phyloP scores from a whole-genome alignment of 345 rosid genomes.

The Boechera stricta region DNA sequence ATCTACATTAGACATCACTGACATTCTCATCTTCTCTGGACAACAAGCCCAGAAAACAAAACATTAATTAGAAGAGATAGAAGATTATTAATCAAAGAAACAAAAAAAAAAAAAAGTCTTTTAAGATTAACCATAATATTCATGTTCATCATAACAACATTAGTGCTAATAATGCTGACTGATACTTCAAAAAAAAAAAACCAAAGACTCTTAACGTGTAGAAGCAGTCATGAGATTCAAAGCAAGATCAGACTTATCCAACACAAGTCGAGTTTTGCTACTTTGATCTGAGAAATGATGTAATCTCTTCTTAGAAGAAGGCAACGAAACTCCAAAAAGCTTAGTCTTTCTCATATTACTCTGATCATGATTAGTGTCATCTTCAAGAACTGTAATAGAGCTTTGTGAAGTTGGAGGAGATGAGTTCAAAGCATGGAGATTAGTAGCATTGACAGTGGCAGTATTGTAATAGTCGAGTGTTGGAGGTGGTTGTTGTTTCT shows the following conservation, averaged over 20 bases:
- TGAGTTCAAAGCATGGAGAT: constrained; percentile 27
- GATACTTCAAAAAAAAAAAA: constrained; percentile 1
- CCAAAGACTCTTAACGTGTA: constrained; percentile 35
- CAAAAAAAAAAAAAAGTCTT: background rate
- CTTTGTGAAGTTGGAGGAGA: constrained; percentile 48
- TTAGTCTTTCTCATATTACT: constrained; percentile 53
- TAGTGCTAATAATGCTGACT: constrained; percentile 34
- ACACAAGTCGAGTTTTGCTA: constrained; percentile 65
- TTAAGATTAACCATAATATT: constrained; percentile 1
- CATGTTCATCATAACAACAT: constrained; percentile 37
- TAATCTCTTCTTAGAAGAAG: constrained; percentile 68
- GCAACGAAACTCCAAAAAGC: constrained; percentile 79
- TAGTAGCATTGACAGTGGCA: constrained; percentile 17
- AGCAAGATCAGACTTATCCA: constrained; percentile 83
- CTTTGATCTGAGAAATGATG: constrained; percentile 56
- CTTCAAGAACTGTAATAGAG: constrained; percentile 44
- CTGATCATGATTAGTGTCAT: constrained; percentile 28
- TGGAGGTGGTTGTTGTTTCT: constrained; percentile 44
- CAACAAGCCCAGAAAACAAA: constrained; percentile 37
- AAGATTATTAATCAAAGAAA: constrained; percentile 32
- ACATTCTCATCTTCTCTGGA: constrained; percentile 51
- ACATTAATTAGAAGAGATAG: background rate
- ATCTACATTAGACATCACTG: constrained; percentile 55
- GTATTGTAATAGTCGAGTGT: constrained; percentile 38
- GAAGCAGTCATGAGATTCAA: constrained; percentile 87